Evolutionary conservation across 2,329 filamentous ascomycete genomes (phyloP).

Genomic region (Stachybotrys chartarum): DNA sequence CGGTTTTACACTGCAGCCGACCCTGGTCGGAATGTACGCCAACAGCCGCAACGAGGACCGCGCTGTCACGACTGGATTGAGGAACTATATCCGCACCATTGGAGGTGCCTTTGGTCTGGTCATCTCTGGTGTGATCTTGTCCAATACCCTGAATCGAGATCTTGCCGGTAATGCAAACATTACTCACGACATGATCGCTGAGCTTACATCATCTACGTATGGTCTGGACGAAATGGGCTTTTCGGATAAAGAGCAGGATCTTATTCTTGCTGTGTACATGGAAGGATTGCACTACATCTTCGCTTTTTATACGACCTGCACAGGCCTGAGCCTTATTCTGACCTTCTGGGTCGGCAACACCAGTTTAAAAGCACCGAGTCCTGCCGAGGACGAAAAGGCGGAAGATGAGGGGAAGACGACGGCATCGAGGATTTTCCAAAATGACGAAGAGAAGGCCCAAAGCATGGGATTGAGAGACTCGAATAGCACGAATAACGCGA

Average conservation of each 20-base stretch:
- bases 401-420: no score
- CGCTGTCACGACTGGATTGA: conserved; percentile 27
- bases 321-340: conserved; percentile 8
- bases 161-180: not conserved
- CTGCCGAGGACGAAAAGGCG: not conserved
- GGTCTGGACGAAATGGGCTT: conserved; percentile 11
- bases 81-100: conserved; percentile 29
- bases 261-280: conserved; percentile 20
- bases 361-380: conserved; percentile 6
- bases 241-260: conserved; percentile 6
- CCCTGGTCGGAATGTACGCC: conserved; percentile 28
- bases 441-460: no score
- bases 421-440: no score
- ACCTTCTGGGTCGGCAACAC: conserved; percentile 14
- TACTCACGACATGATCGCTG: conserved; percentile 7
- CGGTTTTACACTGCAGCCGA: conserved; percentile 28
- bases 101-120: conserved; percentile 3
- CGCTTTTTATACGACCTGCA: conserved; percentile 13
- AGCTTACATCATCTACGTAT: conserved; percentile 17
- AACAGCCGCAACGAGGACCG: conserved; percentile 25
- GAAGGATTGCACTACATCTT: conserved; percentile 18
- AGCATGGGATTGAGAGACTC: no score
- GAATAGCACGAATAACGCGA: no score
- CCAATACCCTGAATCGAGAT: conserved; percentile 15
- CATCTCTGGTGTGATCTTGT: conserved; percentile 22